Base-by-base conservation (phyloP, 805 yeast species). In the Lachancea fermentati region DNA sequence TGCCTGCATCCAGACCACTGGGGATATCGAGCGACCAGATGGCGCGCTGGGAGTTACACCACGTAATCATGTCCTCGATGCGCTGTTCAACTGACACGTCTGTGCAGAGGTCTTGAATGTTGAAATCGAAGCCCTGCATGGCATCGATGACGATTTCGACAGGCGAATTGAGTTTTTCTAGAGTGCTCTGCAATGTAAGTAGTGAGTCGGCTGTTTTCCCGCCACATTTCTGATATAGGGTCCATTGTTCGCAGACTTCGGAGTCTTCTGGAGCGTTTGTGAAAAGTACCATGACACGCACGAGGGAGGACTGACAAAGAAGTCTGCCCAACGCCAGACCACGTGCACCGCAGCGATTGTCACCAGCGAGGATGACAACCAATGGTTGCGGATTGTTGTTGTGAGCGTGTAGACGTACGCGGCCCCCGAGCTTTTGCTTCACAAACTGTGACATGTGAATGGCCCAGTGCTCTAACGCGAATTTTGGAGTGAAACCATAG, bases 311-410 rank as follows among this genome's bases (percentile, higher is more conserved):
- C 34, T 55, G 60, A 36, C 60, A 55, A 38, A 89, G 69, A 50
- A 83, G 88, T 46, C 95, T 75, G 0, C 88, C 95, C 0, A 89
- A 71, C 0, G 88, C 85, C 40, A 86, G 63, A 0, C 89, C 88
- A 42, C 86, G 67, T 4, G 79, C 72, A 16, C 95, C 94, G 16
- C 91, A 72, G 41, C 81, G 68, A 41, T 79, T 79, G 51, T 82
- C 81, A n/a, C 94, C 93, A 3, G 76, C 77, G 19, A 87, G 66
- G 1, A 82, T 63, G 11, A 87, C 66, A 2, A 85, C 81, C 40
- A 86, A 63, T 2, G 96, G 96, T 6, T 88, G 84, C 14, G 85
- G 70, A 55, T 88, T 87, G 54, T 81, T 86, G 57, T 84, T 84
- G n/a, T 69, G 65, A 19, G 71, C 67, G 29, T 78, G 71, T 42